These are phyloP conservation scores for Penicillium canescens DNA, from an alignment of 495 filamentous ascomycete species.

Conservation along the genomic window DNA sequence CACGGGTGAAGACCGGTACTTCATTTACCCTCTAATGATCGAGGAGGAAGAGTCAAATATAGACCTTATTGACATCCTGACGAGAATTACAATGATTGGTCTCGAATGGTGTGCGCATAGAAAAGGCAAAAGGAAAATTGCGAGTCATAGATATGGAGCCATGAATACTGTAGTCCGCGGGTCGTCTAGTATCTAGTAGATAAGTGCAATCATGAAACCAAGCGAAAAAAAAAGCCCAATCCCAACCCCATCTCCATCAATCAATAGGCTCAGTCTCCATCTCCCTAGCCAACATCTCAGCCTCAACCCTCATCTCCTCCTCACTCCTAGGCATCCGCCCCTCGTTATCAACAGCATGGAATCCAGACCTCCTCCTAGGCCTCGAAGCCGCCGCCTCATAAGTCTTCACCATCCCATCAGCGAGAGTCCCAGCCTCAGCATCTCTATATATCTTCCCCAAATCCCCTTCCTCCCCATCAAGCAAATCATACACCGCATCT, in stretches of 20 bases:
- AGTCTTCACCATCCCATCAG: slow-evolving; percentile 1
- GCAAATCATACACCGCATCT: slow-evolving; percentile 73
- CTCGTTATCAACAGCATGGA: slow-evolving; percentile 65
- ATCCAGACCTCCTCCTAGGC: slow-evolving; percentile 36
- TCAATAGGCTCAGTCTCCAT: slow-evolving; percentile 32
- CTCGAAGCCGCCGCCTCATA: background rate
- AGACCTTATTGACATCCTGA: too few species aligned
- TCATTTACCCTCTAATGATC: too few species aligned
- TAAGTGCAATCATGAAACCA: too few species aligned
- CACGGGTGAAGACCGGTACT: too few species aligned
- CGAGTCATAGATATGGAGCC: too few species aligned
- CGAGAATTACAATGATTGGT: too few species aligned
- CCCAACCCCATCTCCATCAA: slow-evolving; percentile 15
- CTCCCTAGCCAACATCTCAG: slow-evolving; percentile 45
- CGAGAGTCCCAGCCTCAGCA: background rate
- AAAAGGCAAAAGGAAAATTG: too few species aligned
- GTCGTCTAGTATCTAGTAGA: too few species aligned
- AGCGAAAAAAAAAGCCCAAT: background rate
- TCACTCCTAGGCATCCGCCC: slow-evolving; percentile 65
- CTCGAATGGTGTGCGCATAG: too few species aligned
- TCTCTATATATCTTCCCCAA: slow-evolving; percentile 53
- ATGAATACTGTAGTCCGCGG: too few species aligned
- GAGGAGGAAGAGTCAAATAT: too few species aligned
- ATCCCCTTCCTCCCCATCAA: slow-evolving; percentile 86
- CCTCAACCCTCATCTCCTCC: slow-evolving; percentile 82